phyloP scores from a whole-genome alignment of 2,329 filamentous ascomycete genomes.

The Botrytis galanthina region DNA sequence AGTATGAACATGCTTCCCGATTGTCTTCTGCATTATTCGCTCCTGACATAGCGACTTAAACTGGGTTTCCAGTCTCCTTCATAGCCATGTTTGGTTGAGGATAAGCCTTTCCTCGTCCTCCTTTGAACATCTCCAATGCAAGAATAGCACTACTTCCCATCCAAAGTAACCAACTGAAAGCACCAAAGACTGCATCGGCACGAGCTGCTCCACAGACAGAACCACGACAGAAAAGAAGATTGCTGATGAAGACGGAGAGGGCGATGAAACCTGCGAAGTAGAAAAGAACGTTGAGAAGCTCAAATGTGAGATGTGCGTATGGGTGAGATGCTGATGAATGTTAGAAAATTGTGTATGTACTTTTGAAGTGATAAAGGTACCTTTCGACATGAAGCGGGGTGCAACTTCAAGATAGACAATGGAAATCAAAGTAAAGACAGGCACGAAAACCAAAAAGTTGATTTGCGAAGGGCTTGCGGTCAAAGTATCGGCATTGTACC shows the following conservation, averaged over 20 bases:
- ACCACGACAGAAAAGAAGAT: constrained; percentile 56
- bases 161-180: constrained; percentile 55
- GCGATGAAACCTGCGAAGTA: constrained; percentile 61
- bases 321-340: constrained; percentile 45
- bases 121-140: constrained; percentile 49
- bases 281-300: constrained; percentile 53
- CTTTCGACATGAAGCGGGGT: constrained; percentile 42
- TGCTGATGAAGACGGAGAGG: constrained; percentile 55
- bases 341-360: neutral
- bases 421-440: constrained; percentile 54
- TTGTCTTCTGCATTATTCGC: neutral
- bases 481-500: constrained; percentile 56
- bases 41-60: neutral
- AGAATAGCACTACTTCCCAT: constrained; percentile 47
- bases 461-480: constrained; percentile 54
- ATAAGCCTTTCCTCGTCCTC: constrained; percentile 34
- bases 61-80: constrained; percentile 31
- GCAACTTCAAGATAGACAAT: constrained; percentile 53
- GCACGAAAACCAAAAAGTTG: constrained; percentile 56
- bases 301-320: constrained; percentile 49
- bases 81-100: constrained; percentile 32
- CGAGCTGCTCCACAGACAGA: constrained; percentile 55
- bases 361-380: constrained; percentile 22
- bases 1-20: too few relatives aligned
- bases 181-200: constrained; percentile 53